Evolutionary conservation across 768 basidiomycete genomes (phyloP).

Genomic region (Punctularia strigosozonata): DNA sequence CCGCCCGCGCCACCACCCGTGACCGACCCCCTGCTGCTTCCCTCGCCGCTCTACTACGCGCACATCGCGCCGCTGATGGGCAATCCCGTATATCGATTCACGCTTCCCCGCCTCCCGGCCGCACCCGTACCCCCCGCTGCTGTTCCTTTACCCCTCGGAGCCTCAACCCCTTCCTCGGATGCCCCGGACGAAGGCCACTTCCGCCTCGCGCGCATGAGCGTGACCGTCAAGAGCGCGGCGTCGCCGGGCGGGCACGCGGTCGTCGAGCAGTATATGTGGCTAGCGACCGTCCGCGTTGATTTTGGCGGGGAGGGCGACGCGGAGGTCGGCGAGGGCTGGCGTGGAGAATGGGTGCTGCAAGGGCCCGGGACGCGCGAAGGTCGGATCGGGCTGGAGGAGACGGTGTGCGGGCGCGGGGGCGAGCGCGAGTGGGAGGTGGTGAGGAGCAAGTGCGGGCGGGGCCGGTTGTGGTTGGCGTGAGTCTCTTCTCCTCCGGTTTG

Average conservation of each 20-base stretch:
- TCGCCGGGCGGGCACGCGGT: slow-evolving; percentile 47
- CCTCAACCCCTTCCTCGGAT: slow-evolving; percentile 15
- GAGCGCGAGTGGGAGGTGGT: slow-evolving; percentile 40
- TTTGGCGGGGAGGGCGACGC: slow-evolving; percentile 15
- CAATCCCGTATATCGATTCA: slow-evolving; percentile 17
- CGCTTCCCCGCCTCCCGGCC: slow-evolving; percentile 17
- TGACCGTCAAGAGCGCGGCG: slow-evolving; percentile 44
- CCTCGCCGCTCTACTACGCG: slow-evolving; percentile 66
- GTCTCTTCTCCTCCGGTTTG: slow-evolving; percentile 7
- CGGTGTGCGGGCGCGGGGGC: slow-evolving; percentile 27
- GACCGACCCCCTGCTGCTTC: slow-evolving; percentile 46
- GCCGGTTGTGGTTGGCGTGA: slow-evolving; percentile 56
- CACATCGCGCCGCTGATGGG: slow-evolving; percentile 40
- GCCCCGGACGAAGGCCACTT: slow-evolving; percentile 31
- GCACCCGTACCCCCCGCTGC: slow-evolving; percentile 23
- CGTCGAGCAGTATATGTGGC: slow-evolving; percentile 57
- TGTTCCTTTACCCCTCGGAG: slow-evolving; percentile 5
- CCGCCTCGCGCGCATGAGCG: slow-evolving; percentile 31
- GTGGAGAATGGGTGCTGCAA: slow-evolving; percentile 72
- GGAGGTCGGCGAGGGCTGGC: slow-evolving; percentile 55
- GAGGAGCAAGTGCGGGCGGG: slow-evolving; percentile 47
- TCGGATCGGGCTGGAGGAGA: slow-evolving; percentile 41
- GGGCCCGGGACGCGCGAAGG: slow-evolving; percentile 67
- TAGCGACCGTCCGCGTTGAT: slow-evolving; percentile 34
- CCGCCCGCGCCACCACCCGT: slow-evolving; percentile 45